phyloP scores from a whole-genome alignment of 805 yeast species.

The Lipomyces anomalus region DNA sequence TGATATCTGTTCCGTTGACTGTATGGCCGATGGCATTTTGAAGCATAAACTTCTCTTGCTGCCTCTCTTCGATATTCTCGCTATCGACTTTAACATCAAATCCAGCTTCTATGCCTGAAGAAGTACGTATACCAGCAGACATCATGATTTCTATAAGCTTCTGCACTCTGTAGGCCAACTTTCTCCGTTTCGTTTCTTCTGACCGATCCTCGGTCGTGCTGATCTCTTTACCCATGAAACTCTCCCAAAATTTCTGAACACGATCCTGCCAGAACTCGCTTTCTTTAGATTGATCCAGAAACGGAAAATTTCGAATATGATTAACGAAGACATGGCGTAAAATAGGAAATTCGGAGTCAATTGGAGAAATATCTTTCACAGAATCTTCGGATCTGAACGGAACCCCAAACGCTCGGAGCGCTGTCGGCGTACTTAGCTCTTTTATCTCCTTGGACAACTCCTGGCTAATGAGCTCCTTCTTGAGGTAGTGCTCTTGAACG shows the following conservation, averaged over 20 bases:
- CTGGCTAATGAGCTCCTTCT: constrained; percentile 66
- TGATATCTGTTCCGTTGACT: constrained; percentile 55
- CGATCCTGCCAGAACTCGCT: constrained; percentile 72
- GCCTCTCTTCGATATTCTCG: constrained; percentile 29
- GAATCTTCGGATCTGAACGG: constrained; percentile 53
- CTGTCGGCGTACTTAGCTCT: constrained; percentile 51
- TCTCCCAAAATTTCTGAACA: constrained; percentile 76
- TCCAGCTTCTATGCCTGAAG: constrained; percentile 23
- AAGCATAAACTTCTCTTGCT: constrained; percentile 18
- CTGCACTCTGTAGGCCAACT: constrained; percentile 55
- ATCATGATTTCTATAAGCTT: constrained; percentile 60
- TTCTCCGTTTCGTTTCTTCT: constrained; percentile 64
- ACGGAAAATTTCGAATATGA: constrained; percentile 69
- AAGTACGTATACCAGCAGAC: constrained; percentile 67
- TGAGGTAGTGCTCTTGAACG: constrained; percentile 78
- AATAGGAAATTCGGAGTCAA: constrained; percentile 52
- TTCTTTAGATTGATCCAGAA: constrained; percentile 47
- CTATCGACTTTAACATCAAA: constrained; percentile 7
- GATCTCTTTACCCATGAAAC: constrained; percentile 65
- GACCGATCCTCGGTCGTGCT: constrained; percentile 71
- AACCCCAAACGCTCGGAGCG: constrained; percentile 65
- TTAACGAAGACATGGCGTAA: constrained; percentile 58
- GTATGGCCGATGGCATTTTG: constrained; percentile 29
- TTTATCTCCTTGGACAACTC: constrained; percentile 61
- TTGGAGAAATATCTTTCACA: background rate